Evolutionary conservation across 2,329 filamentous ascomycete genomes (phyloP).

Genomic region (Exophiala alcalophila): DNA sequence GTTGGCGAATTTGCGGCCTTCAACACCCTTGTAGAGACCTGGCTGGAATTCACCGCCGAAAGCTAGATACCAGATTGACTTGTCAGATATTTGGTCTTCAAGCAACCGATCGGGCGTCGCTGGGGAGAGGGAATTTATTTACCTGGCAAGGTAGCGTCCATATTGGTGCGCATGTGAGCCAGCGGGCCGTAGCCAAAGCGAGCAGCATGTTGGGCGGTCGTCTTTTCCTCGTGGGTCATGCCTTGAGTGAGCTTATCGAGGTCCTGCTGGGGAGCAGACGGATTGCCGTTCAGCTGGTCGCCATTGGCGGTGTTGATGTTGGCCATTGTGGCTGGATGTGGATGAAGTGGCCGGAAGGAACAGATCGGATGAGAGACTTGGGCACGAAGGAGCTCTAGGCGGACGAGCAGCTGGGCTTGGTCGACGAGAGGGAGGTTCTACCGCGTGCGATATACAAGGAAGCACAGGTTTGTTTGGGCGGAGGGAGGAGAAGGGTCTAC

Average conservation of each 20-base stretch:
- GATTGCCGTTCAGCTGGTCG: constrained; percentile 7
- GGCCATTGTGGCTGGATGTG: constrained; percentile 14
- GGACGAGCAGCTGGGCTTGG: neutral
- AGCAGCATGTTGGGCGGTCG: constrained; percentile 44
- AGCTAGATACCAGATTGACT: constrained; percentile 48
- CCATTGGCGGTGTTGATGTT: constrained; percentile 16
- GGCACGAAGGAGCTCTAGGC: neutral
- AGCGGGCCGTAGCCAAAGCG: constrained; percentile 53
- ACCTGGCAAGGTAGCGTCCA: constrained; percentile 25
- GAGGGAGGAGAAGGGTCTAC: neutral
- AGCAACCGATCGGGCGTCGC: neutral
- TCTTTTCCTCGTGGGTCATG: constrained; percentile 45
- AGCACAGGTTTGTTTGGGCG: too few species aligned
- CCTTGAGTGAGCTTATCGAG: constrained; percentile 31
- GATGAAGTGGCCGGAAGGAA: neutral
- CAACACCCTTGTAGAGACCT: constrained; percentile 63
- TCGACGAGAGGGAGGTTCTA: neutral
- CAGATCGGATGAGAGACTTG: neutral
- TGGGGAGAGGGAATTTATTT: neutral
- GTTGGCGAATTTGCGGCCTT: constrained; percentile 70
- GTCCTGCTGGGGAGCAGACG: constrained; percentile 14
- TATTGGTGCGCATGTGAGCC: constrained; percentile 48
- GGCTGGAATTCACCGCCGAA: constrained; percentile 74
- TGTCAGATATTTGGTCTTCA: too few species aligned
- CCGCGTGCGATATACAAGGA: too few species aligned